Evolutionary conservation across 805 yeast species (phyloP).

Genomic region (Metschnikowia cubensis): DNA sequence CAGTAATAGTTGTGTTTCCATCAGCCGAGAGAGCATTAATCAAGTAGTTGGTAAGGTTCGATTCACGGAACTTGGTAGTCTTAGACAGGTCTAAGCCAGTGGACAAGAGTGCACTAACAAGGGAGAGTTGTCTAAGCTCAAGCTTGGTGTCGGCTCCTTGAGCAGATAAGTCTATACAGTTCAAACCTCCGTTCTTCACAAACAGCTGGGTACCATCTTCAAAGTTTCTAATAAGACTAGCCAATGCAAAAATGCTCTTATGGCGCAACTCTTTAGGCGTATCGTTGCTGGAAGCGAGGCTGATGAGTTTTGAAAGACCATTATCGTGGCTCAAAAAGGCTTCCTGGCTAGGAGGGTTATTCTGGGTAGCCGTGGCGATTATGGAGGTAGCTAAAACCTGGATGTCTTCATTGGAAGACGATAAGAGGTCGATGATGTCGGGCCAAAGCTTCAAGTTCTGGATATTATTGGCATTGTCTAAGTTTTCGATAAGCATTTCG

Average conservation of each 20-base stretch:
- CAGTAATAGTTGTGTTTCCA: constrained; percentile 48
- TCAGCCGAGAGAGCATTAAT: constrained; percentile 28
- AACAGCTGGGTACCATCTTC: constrained; percentile 53
- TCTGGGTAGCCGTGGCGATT: constrained; percentile 90
- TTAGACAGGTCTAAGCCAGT: constrained; percentile 44
- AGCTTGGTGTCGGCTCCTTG: constrained; percentile 32
- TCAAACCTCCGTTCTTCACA: constrained; percentile 60
- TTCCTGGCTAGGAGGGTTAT: constrained; percentile 72
- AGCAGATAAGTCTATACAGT: constrained; percentile 33
- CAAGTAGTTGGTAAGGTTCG: constrained; percentile 32
- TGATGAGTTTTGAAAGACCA: constrained; percentile 46
- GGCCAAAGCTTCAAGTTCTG: constrained; percentile 83
- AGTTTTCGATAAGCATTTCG: constrained; percentile 87
- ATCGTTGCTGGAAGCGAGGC: constrained; percentile 31
- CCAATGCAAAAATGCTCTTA: constrained; percentile 75
- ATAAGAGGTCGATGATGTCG: constrained; percentile 53
- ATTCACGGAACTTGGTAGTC: constrained; percentile 34
- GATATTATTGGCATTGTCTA: constrained; percentile 92
- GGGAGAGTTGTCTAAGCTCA: constrained; percentile 51
- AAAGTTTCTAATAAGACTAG: constrained; percentile 70
- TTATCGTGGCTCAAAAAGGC: constrained; percentile 52
- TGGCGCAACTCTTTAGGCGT: constrained; percentile 34
- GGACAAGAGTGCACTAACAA: constrained; percentile 57
- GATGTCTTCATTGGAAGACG: constrained; percentile 36
- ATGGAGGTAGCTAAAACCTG: constrained; percentile 63